Percentiles rank a stretch among this genome's conserved stretches.
Evolutionary conservation across 1,284 basidiomycete genomes (phyloP).

Genomic region (Tausonia pullulans): DNA sequence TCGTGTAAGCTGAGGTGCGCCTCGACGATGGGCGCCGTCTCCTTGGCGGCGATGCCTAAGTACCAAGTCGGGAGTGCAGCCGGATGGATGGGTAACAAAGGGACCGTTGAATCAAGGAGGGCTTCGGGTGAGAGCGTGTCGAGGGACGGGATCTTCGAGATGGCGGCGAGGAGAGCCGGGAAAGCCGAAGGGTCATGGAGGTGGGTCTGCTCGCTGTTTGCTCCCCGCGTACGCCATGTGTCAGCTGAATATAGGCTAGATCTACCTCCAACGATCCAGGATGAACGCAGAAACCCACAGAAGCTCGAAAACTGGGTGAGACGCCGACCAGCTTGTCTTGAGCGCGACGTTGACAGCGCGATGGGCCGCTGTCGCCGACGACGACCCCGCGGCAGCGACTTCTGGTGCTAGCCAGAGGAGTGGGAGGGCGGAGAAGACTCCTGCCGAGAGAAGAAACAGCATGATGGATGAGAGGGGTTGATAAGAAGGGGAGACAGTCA

Average conservation of each 20-base stretch:
- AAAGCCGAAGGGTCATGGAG: not conserved
- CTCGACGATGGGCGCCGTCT: conserved; percentile 29
- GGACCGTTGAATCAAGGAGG: conserved; percentile 16
- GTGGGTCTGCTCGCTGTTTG: conserved; percentile 11
- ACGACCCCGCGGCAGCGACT: not conserved
- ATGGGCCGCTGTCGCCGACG: conserved; percentile 28
- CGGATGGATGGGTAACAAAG: conserved; percentile 22
- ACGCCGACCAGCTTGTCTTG: conserved; percentile 65
- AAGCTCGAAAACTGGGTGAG: conserved; percentile 65
- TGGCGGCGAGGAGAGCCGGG: not conserved
- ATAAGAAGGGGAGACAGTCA: too few species aligned
- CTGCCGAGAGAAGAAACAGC: not conserved
- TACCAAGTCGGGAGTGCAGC: conserved; percentile 39
- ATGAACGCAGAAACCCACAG: conserved; percentile 45
- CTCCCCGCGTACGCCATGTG: not conserved
- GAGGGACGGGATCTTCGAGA: not conserved
- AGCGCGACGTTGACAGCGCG: conserved; percentile 68
- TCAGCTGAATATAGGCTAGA: too few species aligned
- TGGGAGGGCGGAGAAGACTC: not conserved
- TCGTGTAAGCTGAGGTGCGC: conserved; percentile 30
- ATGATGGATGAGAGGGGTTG: not conserved
- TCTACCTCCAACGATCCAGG: too few species aligned
- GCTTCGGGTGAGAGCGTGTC: not conserved
- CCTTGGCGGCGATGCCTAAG: conserved; percentile 28
- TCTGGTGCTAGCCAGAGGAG: not conserved